Evolutionary conservation across 208 protist species (phyloP).

Genomic region (Naegleria fowleri): DNA sequence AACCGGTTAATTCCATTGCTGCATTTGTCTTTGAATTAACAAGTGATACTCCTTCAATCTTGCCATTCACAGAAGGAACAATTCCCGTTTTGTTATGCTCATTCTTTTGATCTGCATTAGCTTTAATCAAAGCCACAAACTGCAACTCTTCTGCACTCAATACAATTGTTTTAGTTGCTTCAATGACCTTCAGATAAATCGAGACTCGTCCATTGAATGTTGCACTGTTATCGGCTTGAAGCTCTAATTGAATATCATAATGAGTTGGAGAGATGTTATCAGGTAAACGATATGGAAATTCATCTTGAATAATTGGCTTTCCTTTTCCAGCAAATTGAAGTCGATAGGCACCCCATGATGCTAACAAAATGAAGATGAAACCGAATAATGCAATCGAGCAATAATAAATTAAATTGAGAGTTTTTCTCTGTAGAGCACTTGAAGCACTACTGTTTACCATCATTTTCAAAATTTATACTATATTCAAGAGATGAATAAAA

Average conservation of each 20-base stretch:
- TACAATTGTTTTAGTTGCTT: background rate
- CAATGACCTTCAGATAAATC: background rate
- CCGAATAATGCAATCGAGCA: no score
- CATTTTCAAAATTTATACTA: no score
- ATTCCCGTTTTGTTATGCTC: background rate
- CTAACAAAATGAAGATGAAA: no score
- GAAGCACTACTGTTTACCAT: no score
- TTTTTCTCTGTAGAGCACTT: no score
- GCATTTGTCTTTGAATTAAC: background rate
- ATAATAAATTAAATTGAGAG: no score
- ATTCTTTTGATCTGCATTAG: background rate
- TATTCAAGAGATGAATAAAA: no score
- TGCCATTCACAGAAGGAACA: background rate
- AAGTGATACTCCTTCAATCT: background rate
- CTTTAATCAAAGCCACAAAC: background rate
- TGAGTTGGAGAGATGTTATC: background rate
- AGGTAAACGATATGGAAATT: slow-evolving; percentile 6
- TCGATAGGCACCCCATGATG: no score
- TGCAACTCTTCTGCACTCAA: background rate
- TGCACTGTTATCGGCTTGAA: no score
- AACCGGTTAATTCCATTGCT: background rate
- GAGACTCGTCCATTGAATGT: background rate
- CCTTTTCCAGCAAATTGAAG: no score
- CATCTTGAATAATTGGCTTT: background rate
- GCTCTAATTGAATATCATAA: slow-evolving; percentile 9